phyloP scores from a whole-genome alignment of 331 rosid species.

The Saraca asoca region DNA sequence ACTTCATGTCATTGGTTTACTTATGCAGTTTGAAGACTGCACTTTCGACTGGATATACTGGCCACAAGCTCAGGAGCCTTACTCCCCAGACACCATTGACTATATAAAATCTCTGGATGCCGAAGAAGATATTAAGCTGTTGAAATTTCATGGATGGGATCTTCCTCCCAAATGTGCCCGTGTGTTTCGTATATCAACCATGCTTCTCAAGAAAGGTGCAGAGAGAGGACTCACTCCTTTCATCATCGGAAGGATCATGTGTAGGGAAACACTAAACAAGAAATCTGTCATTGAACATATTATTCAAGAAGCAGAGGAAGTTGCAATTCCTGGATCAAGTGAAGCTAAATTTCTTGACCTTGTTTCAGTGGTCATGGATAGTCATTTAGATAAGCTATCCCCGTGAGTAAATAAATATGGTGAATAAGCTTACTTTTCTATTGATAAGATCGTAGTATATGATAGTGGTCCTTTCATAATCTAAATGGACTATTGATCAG shows the following conservation, averaged over 20 bases:
- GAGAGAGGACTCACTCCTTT: constrained; percentile 71
- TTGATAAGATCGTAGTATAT: constrained; percentile 16
- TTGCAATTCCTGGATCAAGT: constrained; percentile 49
- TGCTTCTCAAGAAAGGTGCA: constrained; percentile 72
- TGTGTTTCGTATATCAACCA: constrained; percentile 54
- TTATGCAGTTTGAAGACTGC: constrained; percentile 74
- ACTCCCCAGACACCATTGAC: constrained; percentile 52
- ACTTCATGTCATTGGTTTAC: constrained; percentile 17
- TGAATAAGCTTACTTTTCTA: constrained; percentile 4
- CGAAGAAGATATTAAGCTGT: constrained; percentile 61
- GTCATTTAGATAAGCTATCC: constrained; percentile 39
- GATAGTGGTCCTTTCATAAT: constrained; percentile 6
- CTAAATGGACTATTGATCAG: background rate
- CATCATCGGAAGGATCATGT: constrained; percentile 66
- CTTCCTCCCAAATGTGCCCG: constrained; percentile 54
- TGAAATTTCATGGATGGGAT: constrained; percentile 73
- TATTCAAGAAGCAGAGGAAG: constrained; percentile 54
- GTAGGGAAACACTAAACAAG: constrained; percentile 59
- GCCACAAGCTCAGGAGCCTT: constrained; percentile 70
- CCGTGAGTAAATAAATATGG: constrained; percentile 16
- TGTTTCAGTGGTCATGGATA: constrained; percentile 56
- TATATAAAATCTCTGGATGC: constrained; percentile 65
- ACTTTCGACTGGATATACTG: constrained; percentile 80
- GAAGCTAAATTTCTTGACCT: constrained; percentile 57
- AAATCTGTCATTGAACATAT: constrained; percentile 61